These are phyloP conservation scores for Nissolia schottii DNA, from an alignment of 306 rosid genomes.

Conservation along the genomic window DNA sequence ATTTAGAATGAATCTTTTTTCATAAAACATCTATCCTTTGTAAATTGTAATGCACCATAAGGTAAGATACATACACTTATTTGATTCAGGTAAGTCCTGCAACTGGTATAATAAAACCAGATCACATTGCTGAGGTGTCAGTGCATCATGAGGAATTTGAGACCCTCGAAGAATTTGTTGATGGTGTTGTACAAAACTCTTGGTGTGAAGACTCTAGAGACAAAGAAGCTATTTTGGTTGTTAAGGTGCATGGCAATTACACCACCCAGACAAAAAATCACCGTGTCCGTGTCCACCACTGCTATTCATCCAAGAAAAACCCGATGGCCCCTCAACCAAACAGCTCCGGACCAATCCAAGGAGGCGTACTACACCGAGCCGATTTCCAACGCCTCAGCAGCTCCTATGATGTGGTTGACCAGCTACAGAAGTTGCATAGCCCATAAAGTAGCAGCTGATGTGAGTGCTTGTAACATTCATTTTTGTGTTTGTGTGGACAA, in stretches of 20 bases:
- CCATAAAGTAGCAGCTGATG: constrained; percentile 39
- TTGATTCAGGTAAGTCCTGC: constrained; percentile 77
- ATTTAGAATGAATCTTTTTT: constrained; percentile 12
- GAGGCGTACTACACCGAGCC: constrained; percentile 67
- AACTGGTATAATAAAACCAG: constrained; percentile 73
- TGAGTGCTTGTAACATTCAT: constrained; percentile 17
- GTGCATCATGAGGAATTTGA: constrained; percentile 82
- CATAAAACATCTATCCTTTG: constrained; percentile 5
- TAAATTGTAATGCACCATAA: constrained; percentile 11
- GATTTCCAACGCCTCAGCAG: constrained; percentile 69
- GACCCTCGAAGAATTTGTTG: constrained; percentile 72
- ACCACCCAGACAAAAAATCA: constrained; percentile 53
- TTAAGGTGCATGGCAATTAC: constrained; percentile 67
- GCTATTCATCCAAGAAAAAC: constrained; percentile 51
- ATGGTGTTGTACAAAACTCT: constrained; percentile 69
- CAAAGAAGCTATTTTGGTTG: constrained; percentile 70
- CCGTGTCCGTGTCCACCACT: constrained; percentile 73
- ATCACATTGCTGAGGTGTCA: constrained; percentile 74
- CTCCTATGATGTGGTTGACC: constrained; percentile 70
- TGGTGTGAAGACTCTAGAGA: constrained; percentile 96
- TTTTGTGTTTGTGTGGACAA: background rate
- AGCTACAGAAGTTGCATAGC: constrained; percentile 51
- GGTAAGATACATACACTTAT: constrained; percentile 3
- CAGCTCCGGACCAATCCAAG: constrained; percentile 48
- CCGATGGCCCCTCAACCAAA: constrained; percentile 31